Conservation (phyloP, 2,329 filamentous ascomycete genomes). For the Trichoderma sp. region DNA sequence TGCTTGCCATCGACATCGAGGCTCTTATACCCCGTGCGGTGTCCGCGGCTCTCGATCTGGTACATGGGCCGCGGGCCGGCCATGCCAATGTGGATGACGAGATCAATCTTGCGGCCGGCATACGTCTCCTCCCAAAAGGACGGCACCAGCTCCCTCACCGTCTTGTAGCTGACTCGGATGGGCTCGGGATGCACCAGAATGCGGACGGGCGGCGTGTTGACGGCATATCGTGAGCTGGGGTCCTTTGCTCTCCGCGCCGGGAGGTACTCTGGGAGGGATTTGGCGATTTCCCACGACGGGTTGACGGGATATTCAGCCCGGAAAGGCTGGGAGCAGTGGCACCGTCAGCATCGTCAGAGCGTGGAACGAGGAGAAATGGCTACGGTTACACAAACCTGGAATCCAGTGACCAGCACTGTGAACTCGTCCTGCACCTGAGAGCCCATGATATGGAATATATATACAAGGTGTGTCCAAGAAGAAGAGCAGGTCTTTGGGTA, state of each 20-base stretch:
- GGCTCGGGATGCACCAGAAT: slow-evolving; percentile 66
- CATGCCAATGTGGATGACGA: slow-evolving; percentile 79
- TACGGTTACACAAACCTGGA: slow-evolving; percentile 50
- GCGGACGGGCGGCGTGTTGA: slow-evolving; percentile 51
- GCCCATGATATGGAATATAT: slow-evolving; percentile 35
- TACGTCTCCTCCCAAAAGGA: slow-evolving; percentile 54
- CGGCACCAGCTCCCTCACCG: slow-evolving; percentile 65
- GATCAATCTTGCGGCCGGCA: slow-evolving; percentile 52
- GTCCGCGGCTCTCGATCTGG: slow-evolving; percentile 68
- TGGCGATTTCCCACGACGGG: slow-evolving; percentile 78
- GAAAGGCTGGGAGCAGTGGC: slow-evolving; percentile 63
- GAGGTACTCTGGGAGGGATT: slow-evolving; percentile 65
- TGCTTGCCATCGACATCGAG: slow-evolving; percentile 68
- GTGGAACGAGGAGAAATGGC: not conserved
- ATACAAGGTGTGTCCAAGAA: not conserved
- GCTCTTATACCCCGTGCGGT: slow-evolving; percentile 71
- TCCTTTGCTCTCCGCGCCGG: slow-evolving; percentile 52
- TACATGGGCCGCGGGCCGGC: slow-evolving; percentile 66
- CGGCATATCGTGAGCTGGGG: slow-evolving; percentile 34
- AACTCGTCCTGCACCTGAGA: slow-evolving; percentile 50
- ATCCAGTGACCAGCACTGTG: slow-evolving; percentile 63
- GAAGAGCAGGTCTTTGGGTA: not conserved
- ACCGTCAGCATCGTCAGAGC: not conserved
- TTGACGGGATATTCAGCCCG: slow-evolving; percentile 71
- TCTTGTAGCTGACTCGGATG: slow-evolving; percentile 70